phyloP scores from a whole-genome alignment of 805 yeast species.

The Wickerhamiella domercqiae region DNA sequence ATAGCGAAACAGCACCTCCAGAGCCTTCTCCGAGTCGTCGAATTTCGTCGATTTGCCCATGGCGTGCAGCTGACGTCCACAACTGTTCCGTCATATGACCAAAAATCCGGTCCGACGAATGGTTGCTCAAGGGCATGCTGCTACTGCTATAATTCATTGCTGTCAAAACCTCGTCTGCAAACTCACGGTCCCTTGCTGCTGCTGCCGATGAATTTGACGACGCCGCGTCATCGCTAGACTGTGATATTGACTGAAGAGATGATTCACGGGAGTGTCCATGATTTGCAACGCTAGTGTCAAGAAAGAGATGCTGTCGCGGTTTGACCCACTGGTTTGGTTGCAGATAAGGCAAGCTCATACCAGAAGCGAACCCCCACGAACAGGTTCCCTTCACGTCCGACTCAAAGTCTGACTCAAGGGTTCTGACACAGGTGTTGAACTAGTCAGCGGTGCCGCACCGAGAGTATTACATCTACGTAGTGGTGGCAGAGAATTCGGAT shows the following conservation, averaged over 20 bases:
- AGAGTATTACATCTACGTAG: no score
- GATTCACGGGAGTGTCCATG: slow-evolving; percentile 2
- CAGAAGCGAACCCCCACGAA: no score
- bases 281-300: neutral
- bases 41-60: slow-evolving; percentile 49
- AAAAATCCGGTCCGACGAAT: neutral
- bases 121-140: no score
- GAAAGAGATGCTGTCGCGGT: neutral
- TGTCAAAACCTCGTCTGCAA: neutral
- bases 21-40: slow-evolving; percentile 83
- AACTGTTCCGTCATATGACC: slow-evolving; percentile 23
- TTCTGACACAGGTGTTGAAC: no score
- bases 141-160: no score
- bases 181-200: neutral
- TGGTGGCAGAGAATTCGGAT: no score
- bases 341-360: neutral
- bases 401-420: no score
- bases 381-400: no score
- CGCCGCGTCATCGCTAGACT: neutral
- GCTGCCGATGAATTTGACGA: neutral
- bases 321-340: neutral
- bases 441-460: no score
- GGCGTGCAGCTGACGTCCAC: slow-evolving; percentile 51
- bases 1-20: slow-evolving; percentile 80
- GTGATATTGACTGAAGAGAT: neutral